Evolutionary conservation across 2,329 filamentous ascomycete genomes (phyloP).

Genomic region (Clathrospora elynae): DNA sequence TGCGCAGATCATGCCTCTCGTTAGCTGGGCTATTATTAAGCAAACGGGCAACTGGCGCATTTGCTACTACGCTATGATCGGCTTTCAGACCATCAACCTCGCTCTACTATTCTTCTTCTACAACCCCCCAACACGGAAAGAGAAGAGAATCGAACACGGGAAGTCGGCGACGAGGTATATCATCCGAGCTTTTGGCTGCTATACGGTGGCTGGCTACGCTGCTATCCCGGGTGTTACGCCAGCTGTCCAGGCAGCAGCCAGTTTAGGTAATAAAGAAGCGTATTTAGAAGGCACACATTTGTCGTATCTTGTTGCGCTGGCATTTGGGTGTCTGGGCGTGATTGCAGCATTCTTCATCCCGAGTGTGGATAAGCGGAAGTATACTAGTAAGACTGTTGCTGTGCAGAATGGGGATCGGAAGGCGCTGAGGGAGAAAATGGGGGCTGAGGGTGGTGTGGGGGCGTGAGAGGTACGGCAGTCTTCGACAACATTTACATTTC

Average conservation of each 20-base stretch:
- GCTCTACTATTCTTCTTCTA: slow-evolving; percentile 40
- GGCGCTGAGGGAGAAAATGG: slow-evolving; percentile 29
- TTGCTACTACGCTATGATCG: slow-evolving; percentile 44
- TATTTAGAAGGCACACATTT: slow-evolving; percentile 35
- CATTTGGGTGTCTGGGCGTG: slow-evolving; percentile 36
- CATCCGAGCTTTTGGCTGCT: too few relatives aligned
- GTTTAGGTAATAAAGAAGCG: slow-evolving; percentile 35
- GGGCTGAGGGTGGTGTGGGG: neutral
- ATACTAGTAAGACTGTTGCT: slow-evolving; percentile 36
- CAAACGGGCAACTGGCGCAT: slow-evolving; percentile 36
- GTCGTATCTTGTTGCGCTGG: slow-evolving; percentile 40
- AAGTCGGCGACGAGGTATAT: slow-evolving; percentile 35
- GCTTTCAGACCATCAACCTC: slow-evolving; percentile 34
- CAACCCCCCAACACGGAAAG: slow-evolving; percentile 45
- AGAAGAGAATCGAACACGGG: slow-evolving; percentile 41
- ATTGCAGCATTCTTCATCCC: slow-evolving; percentile 37
- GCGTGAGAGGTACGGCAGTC: too few relatives aligned
- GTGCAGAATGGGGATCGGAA: slow-evolving; percentile 34
- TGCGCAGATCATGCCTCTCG: slow-evolving; percentile 42
- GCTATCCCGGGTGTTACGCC: slow-evolving; percentile 39
- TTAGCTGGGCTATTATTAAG: slow-evolving; percentile 40
- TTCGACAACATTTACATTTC: too few relatives aligned
- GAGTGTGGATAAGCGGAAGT: slow-evolving; percentile 35
- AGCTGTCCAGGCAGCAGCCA: slow-evolving; percentile 32
- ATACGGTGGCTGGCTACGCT: slow-evolving; percentile 35